Evolutionary conservation across 768 basidiomycete genomes (phyloP), one percentile per base, ranked within the genome.

Genomic region (Lactarius akahatsu): DNA sequence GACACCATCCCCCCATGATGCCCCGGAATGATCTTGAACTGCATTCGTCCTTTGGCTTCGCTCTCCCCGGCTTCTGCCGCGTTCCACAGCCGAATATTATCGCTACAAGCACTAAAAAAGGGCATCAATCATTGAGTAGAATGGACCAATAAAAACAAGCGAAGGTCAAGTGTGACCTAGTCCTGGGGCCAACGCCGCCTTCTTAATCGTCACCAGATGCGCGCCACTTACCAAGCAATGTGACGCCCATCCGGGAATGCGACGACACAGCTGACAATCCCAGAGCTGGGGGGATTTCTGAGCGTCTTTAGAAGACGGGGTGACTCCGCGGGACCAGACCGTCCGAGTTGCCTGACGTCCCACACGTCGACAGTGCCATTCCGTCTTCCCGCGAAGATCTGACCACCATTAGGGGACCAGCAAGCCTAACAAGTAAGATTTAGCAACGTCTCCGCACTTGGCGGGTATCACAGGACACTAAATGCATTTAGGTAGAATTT

Each of bases 1-100:
- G 94, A 96, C 4, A 98, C 85, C 72, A 89, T 90, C 10, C 96
- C 96, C 43, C 96, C 95, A 77, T 97, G 93, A 78, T 97, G 96
- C 0, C 96, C 96, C 13, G 94, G 89, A 43, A 98, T 91, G 67
- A 98, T 95, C 79, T 94, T 95, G 82, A 96, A 98, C 62, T 88
- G 92, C 20, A 90, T 88, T 9, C 88, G 86, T 62, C 85, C 85
- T 58, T 75, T 82, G 20, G 81, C 80, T 69, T 94, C 92, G 15
- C 79, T 75, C 72, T 90, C 88, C 43, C 83, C 85, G 32, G 87
- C 86, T 64, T 94, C 91, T 15, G 87, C 85, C 15, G 91, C 90
- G 71, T 98, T 94, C 96, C 96, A 98, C 45, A 98, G 77, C 15
- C 96, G 85, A 68, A 98, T 85, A 73, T 96, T 96, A 78, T 98